phyloP scores from a whole-genome alignment of 208 protist genomes.

The Trypanosoma grayi region DNA sequence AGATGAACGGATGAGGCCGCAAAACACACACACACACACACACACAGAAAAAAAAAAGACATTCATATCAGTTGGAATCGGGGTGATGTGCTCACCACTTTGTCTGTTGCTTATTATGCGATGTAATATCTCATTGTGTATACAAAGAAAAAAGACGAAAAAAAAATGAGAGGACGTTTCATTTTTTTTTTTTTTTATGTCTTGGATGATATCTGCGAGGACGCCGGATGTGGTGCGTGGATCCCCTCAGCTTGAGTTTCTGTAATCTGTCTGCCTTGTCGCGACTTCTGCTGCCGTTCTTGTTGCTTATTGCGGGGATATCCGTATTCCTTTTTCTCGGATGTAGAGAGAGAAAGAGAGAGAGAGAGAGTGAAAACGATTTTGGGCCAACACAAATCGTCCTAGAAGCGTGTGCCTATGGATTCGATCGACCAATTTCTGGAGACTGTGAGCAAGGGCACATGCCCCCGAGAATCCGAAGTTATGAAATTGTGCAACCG shows the following conservation, averaged over 20 bases:
- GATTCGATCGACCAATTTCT: constrained; percentile 96
- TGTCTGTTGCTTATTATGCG: neutral
- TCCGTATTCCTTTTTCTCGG: neutral
- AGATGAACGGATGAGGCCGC: constrained; percentile 5
- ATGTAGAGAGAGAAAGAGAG: neutral
- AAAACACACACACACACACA: neutral
- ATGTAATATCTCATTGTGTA: too few relatives aligned
- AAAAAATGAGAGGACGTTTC: neutral
- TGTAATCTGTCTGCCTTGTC: neutral
- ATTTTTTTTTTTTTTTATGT: constrained; percentile 24
- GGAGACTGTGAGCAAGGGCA: constrained; percentile 94
- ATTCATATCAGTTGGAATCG: neutral
- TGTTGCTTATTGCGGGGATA: constrained; percentile 1
- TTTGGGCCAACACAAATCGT: neutral
- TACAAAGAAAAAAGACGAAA: constrained; percentile 14
- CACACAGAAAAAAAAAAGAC: neutral
- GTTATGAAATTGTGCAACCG: constrained; percentile 88
- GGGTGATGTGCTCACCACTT: neutral
- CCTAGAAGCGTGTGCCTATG: constrained; percentile 30
- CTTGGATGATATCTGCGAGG: neutral
- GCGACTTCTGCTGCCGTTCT: neutral
- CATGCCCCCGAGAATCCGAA: constrained; percentile 91
- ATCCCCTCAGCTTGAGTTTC: neutral
- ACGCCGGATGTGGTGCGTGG: neutral
- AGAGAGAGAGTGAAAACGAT: neutral